Evolutionary conservation across 1,284 basidiomycete genomes (phyloP).

Genomic region (Flammula alnicola): DNA sequence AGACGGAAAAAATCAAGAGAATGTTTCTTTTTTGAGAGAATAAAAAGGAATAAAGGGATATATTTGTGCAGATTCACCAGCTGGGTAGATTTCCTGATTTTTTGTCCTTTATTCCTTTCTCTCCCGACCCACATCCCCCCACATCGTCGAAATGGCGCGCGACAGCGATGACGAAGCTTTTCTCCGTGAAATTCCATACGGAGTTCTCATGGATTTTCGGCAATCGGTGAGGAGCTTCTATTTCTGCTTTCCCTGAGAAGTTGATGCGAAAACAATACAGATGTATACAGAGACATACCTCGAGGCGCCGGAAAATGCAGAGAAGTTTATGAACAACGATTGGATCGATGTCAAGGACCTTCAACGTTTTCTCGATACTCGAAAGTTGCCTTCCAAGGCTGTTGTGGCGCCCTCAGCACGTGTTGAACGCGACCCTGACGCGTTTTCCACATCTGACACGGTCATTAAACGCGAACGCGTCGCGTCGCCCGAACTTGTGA

Average conservation of each 20-base stretch:
- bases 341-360: constrained; percentile 6
- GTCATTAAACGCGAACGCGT: constrained; percentile 3
- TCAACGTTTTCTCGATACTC: constrained; percentile 1
- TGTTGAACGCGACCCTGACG: not conserved
- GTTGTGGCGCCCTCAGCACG: too few relatives aligned
- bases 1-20: too few relatives aligned
- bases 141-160: too few relatives aligned
- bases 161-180: constrained; percentile 2
- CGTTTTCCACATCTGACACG: not conserved
- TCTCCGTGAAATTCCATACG: constrained; percentile 4
- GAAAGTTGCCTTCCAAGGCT: not conserved
- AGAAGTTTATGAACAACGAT: constrained; percentile 4
- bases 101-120: too few relatives aligned
- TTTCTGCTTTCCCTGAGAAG: not conserved
- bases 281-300: not conserved
- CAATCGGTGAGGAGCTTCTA: not conserved
- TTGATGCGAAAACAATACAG: not conserved
- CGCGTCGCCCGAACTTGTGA: not conserved
- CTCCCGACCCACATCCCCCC: too few relatives aligned
- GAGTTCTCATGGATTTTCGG: constrained; percentile 9
- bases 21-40: too few relatives aligned
- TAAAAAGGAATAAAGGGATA: too few relatives aligned
- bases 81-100: too few relatives aligned
- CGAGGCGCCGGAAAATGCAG: not conserved
- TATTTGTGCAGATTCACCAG: too few relatives aligned